A percentile compares a stretch with the other conserved stretches of the same genome.
Evolutionary conservation across 768 basidiomycete species (phyloP).

Genomic region (Rhizopogon vesiculosus): DNA sequence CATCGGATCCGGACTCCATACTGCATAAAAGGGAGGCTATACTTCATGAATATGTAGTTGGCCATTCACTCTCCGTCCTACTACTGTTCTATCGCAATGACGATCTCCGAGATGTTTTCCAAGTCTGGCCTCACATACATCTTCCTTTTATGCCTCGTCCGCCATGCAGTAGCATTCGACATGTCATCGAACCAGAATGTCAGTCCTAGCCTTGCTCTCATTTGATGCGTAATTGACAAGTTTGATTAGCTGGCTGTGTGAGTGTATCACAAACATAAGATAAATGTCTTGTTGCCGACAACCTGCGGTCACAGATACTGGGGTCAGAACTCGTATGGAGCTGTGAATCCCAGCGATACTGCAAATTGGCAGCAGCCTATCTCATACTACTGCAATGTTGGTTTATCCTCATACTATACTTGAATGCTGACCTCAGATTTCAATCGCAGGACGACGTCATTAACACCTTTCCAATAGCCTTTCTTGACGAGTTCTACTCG

Average conservation of each 20-base stretch:
- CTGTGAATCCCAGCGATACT: constrained; percentile 23
- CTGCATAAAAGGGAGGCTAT: constrained; percentile 3
- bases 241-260: constrained; percentile 21
- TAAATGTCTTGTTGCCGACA: not conserved
- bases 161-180: constrained; percentile 12
- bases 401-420: not conserved
- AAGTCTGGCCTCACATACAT: constrained; percentile 3
- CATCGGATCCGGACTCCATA: not conserved
- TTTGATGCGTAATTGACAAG: not conserved
- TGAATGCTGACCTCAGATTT: not conserved
- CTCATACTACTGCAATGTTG: constrained; percentile 27
- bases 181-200: constrained; percentile 22
- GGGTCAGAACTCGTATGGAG: constrained; percentile 36
- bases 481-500: constrained; percentile 56
- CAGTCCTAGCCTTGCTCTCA: not conserved
- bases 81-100: not conserved
- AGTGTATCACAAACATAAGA: not conserved
- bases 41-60: not conserved
- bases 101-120: not conserved
- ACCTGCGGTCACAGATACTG: constrained; percentile 22
- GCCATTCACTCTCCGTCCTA: not conserved
- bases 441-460: constrained; percentile 45
- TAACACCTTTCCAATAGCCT: constrained; percentile 58
- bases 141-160: not conserved
- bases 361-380: constrained; percentile 28